Base-by-base conservation (phyloP, 1,139 yeast genomes). In the Candida glucosophila region DNA sequence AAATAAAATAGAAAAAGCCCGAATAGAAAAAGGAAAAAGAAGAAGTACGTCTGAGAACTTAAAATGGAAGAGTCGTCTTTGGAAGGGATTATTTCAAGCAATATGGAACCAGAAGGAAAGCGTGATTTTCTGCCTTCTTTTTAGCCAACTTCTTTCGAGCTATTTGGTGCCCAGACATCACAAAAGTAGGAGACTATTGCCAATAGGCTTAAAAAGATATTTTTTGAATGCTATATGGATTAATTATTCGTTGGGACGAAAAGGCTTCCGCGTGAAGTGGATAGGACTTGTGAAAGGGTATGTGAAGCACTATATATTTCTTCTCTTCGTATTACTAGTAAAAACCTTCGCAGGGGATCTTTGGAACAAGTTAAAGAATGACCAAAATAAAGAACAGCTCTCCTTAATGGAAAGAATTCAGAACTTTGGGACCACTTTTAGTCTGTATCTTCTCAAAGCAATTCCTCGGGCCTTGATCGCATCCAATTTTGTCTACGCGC, bases 171-270 rank as follows among this genome's bases (percentile, higher is more conserved):
- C 69, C 2, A 59, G 67, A 2, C 44, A 35, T 23, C 55, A 40
- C 39, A 53, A 51, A 36, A 60, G 58, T 35, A 63, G 58, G 34
- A 40, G 52, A 22, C 60, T 60, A 41, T 43, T 62, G 19, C 51
- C 64, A 4, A n/a, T n/a, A n/a, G n/a, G n/a, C n/a, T n/a, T 62
- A 21, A 61, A 58, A 30, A 31, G 44, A 3, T 34, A 49, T 22
- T 40, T 60, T 9, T 44, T 63, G 30, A 58, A 60, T 30, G 69
- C 69, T 2, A 59, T 63, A 24, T 63, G 70, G 70, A 52, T 52
- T 29, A 60, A 61, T 33, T 63, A 47, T 31, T 43, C 55, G 14
- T 38, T 60, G 22, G 55, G 61, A 2, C 44, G 33, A 18, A 21
- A 23, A 11, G 31, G 21, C 7, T 52, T 47, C 18, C 28, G 46